These are phyloP conservation scores for Taiwanofungus camphoratus DNA, from an alignment of 1,284 basidiomycete species.

Conservation along the genomic window DNA sequence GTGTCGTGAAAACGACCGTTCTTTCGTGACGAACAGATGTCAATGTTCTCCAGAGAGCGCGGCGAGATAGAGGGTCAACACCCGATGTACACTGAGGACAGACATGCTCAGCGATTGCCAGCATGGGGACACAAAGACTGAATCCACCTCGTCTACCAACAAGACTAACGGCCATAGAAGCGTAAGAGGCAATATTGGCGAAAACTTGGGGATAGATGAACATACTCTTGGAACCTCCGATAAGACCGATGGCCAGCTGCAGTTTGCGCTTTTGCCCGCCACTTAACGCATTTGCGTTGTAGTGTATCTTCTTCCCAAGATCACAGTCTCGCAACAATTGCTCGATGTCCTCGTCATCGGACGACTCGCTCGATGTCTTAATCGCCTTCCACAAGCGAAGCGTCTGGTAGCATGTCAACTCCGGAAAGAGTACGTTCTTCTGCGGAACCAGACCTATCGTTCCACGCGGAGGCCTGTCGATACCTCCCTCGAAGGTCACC, in stretches of 20 bases:
- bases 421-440: constrained; percentile 78
- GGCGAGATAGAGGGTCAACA: constrained; percentile 72
- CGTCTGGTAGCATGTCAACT: constrained; percentile 71
- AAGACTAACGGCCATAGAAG: constrained; percentile 40
- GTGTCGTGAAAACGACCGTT: constrained; percentile 66
- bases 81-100: constrained; percentile 60
- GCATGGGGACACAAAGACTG: not conserved
- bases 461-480: constrained; percentile 47
- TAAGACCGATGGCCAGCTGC: constrained; percentile 71
- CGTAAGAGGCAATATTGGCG: not conserved
- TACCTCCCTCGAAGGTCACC: constrained; percentile 57
- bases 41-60: constrained; percentile 73
- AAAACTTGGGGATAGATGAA: constrained; percentile 11
- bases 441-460: constrained; percentile 75
- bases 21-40: constrained; percentile 60
- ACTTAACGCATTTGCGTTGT: constrained; percentile 60
- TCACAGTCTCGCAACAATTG: constrained; percentile 68
- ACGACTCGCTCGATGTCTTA: constrained; percentile 52
- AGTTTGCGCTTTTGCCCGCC: constrained; percentile 82
- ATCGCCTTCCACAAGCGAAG: constrained; percentile 68
- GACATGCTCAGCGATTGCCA: too few species aligned
- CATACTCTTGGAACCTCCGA: constrained; percentile 66
- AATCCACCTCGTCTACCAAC: constrained; percentile 57
- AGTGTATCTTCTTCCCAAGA: constrained; percentile 58
- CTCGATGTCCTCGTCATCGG: constrained; percentile 49